Conservation (phyloP, 306 rosid species). For the Lupinus albus region DNA sequence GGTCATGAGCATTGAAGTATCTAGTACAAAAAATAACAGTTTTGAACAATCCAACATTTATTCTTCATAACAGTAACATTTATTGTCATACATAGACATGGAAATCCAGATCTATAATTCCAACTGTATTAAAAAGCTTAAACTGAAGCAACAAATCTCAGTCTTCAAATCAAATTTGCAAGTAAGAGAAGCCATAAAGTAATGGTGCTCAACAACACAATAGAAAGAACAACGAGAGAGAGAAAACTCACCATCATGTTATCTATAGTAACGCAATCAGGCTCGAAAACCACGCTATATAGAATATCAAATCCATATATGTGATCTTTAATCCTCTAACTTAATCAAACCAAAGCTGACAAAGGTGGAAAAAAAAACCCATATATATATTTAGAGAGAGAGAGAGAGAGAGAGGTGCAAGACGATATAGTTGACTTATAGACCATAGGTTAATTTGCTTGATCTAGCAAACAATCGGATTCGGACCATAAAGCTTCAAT, state of each 20-base stretch:
- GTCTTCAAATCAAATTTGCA: constrained; percentile 43
- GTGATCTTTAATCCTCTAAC: constrained; percentile 30
- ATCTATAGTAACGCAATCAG: constrained; percentile 16
- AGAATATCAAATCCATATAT: constrained; percentile 28
- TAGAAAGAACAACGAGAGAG: not conserved
- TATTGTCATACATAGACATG: constrained; percentile 45
- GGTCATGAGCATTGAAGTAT: constrained; percentile 41
- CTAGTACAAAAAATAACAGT: constrained; percentile 37
- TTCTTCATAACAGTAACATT: constrained; percentile 41
- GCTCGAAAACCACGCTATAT: constrained; percentile 11
- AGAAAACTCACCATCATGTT: constrained; percentile 22
- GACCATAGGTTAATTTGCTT: constrained; percentile 36
- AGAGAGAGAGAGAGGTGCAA: constrained; percentile 7
- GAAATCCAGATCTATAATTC: constrained; percentile 50
- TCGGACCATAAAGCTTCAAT: constrained; percentile 90
- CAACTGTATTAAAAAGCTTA: constrained; percentile 35
- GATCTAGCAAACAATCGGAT: constrained; percentile 72
- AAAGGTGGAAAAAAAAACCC: constrained; percentile 3
- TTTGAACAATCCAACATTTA: constrained; percentile 37
- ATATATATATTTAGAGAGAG: constrained; percentile 1
- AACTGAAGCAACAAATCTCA: constrained; percentile 28
- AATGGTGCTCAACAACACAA: constrained; percentile 24
- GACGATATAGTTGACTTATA: not conserved
- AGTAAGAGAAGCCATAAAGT: constrained; percentile 33
- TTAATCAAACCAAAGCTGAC: constrained; percentile 32